Evolutionary conservation across 495 filamentous ascomycete genomes (phyloP), one percentile per base, ranked within the genome.

Genomic region (Talaromyces trachyspermus): DNA sequence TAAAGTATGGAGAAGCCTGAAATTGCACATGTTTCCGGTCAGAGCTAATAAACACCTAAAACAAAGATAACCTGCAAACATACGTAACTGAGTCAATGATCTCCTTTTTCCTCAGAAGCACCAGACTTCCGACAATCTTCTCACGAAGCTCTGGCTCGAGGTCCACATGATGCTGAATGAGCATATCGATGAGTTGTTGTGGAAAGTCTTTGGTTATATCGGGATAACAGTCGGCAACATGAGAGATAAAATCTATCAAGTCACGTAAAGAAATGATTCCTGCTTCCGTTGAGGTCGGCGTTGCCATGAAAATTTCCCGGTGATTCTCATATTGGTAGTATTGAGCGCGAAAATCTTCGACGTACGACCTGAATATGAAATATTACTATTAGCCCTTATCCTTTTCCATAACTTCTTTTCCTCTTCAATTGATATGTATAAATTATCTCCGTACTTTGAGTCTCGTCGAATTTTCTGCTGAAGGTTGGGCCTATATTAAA

Each of bases 201-300:
- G 88, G 81, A 59, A 95, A 97, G 4, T 74, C 65, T 41, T 79
- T 76, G 11, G 88, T 85, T 52, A 88, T 75, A 19, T 80, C 75
- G 19, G 91, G 89, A 62, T 92, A 99, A 69, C 88, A 92, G 59
- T 95, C 88, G 59, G 90, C 86, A 49, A 92, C 86, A 69, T 97
- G 91, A 26, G 90, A 81, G 44, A 97, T 71, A 54, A 96, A 86
- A 55, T 95, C 89, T 57, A 90, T 84, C 33, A 92, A 74, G 55
- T 95, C 88, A 44, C 83, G 78, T 43, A 95, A 78, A 19, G 87
- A 85, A 17, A 89, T 78, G 15, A 90, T 70, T 30, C 89, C 85
- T 14, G 78, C 81, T 48, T 81, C 80, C 29, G 84, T 86, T 5
- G 86, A 79, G 14, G 86, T 70, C 6, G 92, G 91, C 20, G 86